Base-by-base conservation (phyloP, 2,329 filamentous ascomycete genomes). In the Cladobotryum mycophilum region DNA sequence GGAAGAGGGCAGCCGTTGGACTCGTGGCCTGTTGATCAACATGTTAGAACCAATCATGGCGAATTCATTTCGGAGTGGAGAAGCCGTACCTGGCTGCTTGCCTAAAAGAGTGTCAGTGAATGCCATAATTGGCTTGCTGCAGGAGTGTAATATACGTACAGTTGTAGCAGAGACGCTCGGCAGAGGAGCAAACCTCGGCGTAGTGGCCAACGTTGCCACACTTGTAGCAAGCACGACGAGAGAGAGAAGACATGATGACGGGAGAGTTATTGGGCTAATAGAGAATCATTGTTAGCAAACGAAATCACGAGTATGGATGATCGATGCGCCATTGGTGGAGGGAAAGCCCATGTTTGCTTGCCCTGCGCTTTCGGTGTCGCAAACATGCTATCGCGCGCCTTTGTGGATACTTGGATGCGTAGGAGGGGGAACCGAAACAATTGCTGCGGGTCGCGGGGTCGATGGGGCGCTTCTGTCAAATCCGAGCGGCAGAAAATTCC, bases 81-180 rank as follows among this genome's bases (percentile, higher is more conserved):
- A 38, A 30, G 15, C 25, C 57, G 42, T 66, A 84, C 84, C 87
- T 56, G 88, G 88, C 75, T 92, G 87, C 78, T 92, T 92, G 84
- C 82, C 82, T 85, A 51, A 47, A 11, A 36, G 54, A 20, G 13
- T 8, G 56, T 65, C 52, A 63, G 60, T 59, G 37, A 53, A 42
- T 38, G 11, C 36, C 15, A 34, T 43, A n/a, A 33, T 22, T 15
- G 33, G 41, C 11, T 14, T 49, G 8, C 34, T 18, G 12, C 12
- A 45, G 25, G n/a, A 49, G 15, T 13, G 30, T 33, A 33, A n/a
- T 18, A 9, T 18, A 74, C 85, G 70, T 78, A 91, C 93, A 99
- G 80, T 99, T 99, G 78, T 99, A 99, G 86, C 93, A 99, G 66
- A 99, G 87, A 67, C 93, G 89, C 81, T 99, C 92, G 54, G 91